Conservation (phyloP, 78 protist species). For the Trichosphaerium sp. region DNA sequence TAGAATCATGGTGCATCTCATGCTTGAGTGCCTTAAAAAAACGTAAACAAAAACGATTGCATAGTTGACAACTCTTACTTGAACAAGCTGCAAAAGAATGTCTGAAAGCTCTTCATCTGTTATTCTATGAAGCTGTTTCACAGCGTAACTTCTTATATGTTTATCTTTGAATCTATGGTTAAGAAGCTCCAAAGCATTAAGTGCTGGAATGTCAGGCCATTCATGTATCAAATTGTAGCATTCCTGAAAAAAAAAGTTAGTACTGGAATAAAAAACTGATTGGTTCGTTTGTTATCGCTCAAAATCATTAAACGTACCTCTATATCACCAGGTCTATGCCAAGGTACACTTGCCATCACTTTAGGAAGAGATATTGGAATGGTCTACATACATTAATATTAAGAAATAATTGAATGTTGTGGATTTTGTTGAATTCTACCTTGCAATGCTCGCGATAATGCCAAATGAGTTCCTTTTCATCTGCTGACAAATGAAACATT, state of each 20-base stretch:
- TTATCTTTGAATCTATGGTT: conserved; percentile 38
- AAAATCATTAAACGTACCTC: too few relatives aligned
- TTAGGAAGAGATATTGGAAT: too few relatives aligned
- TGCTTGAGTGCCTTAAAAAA: conserved; percentile 60
- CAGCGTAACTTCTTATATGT: conserved; percentile 64
- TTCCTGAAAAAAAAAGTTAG: not conserved
- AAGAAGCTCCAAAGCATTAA: conserved; percentile 57
- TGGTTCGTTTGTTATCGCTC: too few relatives aligned
- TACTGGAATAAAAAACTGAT: too few relatives aligned
- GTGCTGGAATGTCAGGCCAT: conserved; percentile 47
- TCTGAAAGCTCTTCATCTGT: conserved; percentile 40
- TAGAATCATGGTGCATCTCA: conserved; percentile 66
- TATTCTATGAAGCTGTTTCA: conserved; percentile 27
- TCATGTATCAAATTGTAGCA: conserved; percentile 4
- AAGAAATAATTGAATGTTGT: too few relatives aligned
- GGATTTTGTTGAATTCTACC: not conserved
- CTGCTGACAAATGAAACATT: not conserved
- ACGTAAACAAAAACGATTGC: too few relatives aligned
- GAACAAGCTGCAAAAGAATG: conserved; percentile 72
- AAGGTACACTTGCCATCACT: too few relatives aligned
- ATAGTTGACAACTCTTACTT: conserved; percentile 14
- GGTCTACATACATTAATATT: too few relatives aligned
- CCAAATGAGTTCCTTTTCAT: conserved; percentile 19
- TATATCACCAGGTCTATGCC: too few relatives aligned
- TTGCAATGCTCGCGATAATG: conserved; percentile 4